Conservation (phyloP, 2,329 filamentous ascomycete species). For the Magnaporthales sp. region DNA sequence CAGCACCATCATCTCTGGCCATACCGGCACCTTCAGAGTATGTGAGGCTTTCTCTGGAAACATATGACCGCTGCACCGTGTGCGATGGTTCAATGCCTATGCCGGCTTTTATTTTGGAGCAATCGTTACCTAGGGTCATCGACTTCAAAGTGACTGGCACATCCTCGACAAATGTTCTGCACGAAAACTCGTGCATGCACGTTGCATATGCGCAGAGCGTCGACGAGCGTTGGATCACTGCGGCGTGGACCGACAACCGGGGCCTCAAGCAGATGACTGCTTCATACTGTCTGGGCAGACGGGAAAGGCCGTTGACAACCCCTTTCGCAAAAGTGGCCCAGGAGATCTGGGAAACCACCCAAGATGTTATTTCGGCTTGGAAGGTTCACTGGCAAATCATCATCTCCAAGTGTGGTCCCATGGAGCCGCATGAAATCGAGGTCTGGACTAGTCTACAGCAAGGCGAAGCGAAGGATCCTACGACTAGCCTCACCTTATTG, state of each 20-base stretch:
- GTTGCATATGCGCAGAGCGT: constrained; percentile 69
- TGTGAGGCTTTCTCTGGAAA: constrained; percentile 58
- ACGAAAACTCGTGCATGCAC: constrained; percentile 74
- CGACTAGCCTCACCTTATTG: constrained; percentile 48
- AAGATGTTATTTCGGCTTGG: constrained; percentile 61
- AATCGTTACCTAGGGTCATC: constrained; percentile 59
- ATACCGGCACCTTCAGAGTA: constrained; percentile 54
- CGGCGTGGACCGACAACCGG: constrained; percentile 71
- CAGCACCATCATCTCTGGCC: constrained; percentile 52
- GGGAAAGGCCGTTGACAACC: constrained; percentile 37
- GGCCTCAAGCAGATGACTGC: constrained; percentile 65
- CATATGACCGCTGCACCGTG: constrained; percentile 65
- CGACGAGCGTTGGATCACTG: constrained; percentile 70
- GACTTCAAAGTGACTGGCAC: constrained; percentile 64
- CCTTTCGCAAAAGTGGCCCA: constrained; percentile 55
- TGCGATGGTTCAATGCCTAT: constrained; percentile 50
- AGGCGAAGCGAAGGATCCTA: constrained; percentile 37
- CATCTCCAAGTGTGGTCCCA: constrained; percentile 61
- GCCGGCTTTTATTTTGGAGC: constrained; percentile 65
- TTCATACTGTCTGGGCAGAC: constrained; percentile 62
- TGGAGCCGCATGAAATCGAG: constrained; percentile 58
- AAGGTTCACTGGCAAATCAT: constrained; percentile 72
- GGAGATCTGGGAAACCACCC: constrained; percentile 72
- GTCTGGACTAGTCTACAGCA: constrained; percentile 46
- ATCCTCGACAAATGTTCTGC: constrained; percentile 63